These are phyloP conservation scores for Moricandia moricandioides DNA, from an alignment of 345 rosid species.

Conservation along the genomic window DNA sequence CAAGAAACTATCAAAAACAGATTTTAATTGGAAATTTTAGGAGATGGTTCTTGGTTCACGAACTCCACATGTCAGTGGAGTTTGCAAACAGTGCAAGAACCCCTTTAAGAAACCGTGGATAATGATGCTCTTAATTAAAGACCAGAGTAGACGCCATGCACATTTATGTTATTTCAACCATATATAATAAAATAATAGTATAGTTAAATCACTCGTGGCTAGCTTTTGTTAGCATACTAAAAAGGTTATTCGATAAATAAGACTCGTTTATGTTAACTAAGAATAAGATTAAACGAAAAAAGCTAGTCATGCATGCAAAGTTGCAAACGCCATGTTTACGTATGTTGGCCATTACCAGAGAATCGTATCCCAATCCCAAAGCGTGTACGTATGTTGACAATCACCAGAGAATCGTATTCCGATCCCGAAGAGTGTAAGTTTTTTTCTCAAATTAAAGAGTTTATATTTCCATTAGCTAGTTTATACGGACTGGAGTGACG, in stretches of 20 bases:
- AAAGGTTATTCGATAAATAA: background rate
- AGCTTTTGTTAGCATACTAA: background rate
- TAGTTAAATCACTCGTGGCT: background rate
- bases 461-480: background rate
- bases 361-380: no score
- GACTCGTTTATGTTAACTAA: background rate
- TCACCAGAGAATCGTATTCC: background rate
- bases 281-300: background rate
- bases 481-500: background rate
- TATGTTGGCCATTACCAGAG: background rate
- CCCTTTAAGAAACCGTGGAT: no score
- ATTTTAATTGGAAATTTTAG: no score
- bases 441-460: background rate
- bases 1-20: no score
- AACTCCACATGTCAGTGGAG: no score
- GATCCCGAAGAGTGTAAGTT: background rate
- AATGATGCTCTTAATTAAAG: background rate
- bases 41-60: no score
- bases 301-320: background rate
- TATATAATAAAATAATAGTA: background rate
- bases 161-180: background rate
- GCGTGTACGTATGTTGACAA: background rate
- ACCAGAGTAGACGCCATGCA: slow-evolving; percentile 12
- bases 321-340: background rate
- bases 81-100: no score